Percentiles rank a stretch among this genome's conserved stretches.
Evolutionary conservation across 192 early-diverging fungal genomes (phyloP).

Genomic region (Diversispora epigaea): DNA sequence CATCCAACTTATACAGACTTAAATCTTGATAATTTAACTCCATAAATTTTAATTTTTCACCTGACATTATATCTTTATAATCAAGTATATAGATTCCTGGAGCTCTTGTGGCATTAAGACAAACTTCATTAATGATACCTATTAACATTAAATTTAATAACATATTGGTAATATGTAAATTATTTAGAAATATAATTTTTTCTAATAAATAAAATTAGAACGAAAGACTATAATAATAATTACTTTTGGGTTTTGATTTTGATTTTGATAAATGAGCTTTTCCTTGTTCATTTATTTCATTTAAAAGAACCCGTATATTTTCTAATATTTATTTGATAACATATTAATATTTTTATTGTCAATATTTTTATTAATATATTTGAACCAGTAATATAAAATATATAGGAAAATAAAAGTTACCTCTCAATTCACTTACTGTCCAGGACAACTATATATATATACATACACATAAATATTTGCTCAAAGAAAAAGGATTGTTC

Average conservation of each 20-base stretch:
- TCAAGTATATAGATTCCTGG: slow-evolving; percentile 1
- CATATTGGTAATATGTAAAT: too few relatives aligned
- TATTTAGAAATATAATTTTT: too few relatives aligned
- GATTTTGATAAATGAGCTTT: background rate
- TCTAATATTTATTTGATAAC: background rate
- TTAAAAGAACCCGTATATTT: background rate
- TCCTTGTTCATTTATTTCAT: slow-evolving; percentile 4
- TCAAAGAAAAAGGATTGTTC: background rate
- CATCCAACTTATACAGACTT: too few relatives aligned
- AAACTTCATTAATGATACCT: background rate
- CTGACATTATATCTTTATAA: background rate
- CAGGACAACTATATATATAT: background rate
- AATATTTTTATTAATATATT: background rate
- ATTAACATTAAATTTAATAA: background rate
- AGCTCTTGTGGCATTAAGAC: background rate
- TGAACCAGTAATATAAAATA: background rate
- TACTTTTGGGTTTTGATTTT: background rate
- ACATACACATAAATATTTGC: background rate
- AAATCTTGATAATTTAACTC: too few relatives aligned
- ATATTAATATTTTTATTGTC: background rate
- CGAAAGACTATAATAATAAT: background rate
- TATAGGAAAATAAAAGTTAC: background rate
- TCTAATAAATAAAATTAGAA: too few relatives aligned
- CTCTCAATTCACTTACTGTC: background rate
- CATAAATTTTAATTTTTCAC: too few relatives aligned